Base-by-base conservation (phyloP, 2,329 filamentous ascomycete genomes). In the Lachnellula subtilissima region DNA sequence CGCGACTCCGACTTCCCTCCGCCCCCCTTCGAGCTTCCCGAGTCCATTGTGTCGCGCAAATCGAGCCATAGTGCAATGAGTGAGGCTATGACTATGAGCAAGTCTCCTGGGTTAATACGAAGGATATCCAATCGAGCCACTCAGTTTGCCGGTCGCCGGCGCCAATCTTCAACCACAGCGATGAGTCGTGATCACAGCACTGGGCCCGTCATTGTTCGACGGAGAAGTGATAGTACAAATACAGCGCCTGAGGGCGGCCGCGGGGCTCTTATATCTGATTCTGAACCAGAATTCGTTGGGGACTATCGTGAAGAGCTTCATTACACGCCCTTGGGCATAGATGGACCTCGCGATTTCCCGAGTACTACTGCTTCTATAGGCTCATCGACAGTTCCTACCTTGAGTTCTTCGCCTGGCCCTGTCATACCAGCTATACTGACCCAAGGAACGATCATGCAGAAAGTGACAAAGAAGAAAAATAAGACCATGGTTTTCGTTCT, bases 201-300 rank as follows among this genome's bases (percentile, higher is more conserved):
- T 25, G 94, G 94, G 0, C 94, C 94, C 1, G 88, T 91, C 54
- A 88, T 96, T 52, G 84, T 96, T 72, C 85, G 93, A 60, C 82
- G 91, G 56, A 85, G 92, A 62, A 97, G 92, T 71, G 91, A 95
- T 71, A 96, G 92, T 75, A 94, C 89, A 72, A 89, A 84, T 62
- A 87, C 87, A 6, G 78, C 80, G 7, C 82, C 84, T 9, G 74
- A 79, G 37, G 78, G 79, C 55, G 75, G 71, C 35, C 62, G 55
- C 48, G 65, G 58, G 52, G 71, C 74, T 59, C 65, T 76, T 42
- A 71, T 74, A 52, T 76, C 75, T 11, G 80, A 83, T 60, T 82
- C 80, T 19, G 84, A 87, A 61, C 80, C 81, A 36, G 84, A 85
- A 25, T 71, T 78, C 23, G 76, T 79, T 50, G 77, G 80, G 43